Evolutionary conservation across 495 filamentous ascomycete species (phyloP).

Genomic region (Penicillium soppii): DNA sequence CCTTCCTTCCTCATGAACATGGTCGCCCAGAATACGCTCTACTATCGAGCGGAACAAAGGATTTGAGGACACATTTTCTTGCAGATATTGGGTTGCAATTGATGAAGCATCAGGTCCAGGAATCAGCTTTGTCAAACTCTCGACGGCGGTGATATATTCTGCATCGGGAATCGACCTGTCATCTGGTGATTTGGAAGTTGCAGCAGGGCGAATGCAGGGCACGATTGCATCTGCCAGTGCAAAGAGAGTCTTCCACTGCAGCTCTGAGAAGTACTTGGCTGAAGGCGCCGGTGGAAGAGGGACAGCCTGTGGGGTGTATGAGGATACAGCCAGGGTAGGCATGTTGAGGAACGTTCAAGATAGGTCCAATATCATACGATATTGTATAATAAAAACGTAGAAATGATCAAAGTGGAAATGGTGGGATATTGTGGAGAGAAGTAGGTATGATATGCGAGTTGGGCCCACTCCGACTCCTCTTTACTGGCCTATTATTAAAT

Average conservation of each 20-base stretch:
- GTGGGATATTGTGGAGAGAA: background rate
- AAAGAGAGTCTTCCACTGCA: conserved; percentile 57
- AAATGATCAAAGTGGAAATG: no score
- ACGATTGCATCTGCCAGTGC: conserved; percentile 56
- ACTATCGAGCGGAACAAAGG: conserved; percentile 45
- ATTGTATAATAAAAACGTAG: no score
- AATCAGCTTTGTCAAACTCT: conserved; percentile 28
- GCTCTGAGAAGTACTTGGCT: conserved; percentile 40
- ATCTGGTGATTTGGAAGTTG: conserved; percentile 19
- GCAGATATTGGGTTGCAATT: conserved; percentile 43
- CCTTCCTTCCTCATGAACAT: conserved; percentile 46
- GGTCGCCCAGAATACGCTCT: conserved; percentile 41
- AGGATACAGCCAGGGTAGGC: conserved; percentile 19
- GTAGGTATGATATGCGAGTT: background rate
- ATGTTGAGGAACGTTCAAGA: conserved; percentile 21
- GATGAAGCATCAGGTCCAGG: conserved; percentile 28
- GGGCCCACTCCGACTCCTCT: background rate
- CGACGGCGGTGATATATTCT: conserved; percentile 33
- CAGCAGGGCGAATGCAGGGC: conserved; percentile 44
- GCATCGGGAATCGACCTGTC: conserved; percentile 36
- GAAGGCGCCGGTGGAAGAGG: conserved; percentile 40
- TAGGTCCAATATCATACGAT: no score
- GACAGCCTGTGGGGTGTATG: conserved; percentile 42
- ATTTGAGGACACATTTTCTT: conserved; percentile 49
- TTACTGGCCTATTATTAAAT: no score